Evolutionary conservation across 108 stramenopile species (phyloP), one percentile per base, ranked within the genome.

Genomic region (Schizochytrium sp.): DNA sequence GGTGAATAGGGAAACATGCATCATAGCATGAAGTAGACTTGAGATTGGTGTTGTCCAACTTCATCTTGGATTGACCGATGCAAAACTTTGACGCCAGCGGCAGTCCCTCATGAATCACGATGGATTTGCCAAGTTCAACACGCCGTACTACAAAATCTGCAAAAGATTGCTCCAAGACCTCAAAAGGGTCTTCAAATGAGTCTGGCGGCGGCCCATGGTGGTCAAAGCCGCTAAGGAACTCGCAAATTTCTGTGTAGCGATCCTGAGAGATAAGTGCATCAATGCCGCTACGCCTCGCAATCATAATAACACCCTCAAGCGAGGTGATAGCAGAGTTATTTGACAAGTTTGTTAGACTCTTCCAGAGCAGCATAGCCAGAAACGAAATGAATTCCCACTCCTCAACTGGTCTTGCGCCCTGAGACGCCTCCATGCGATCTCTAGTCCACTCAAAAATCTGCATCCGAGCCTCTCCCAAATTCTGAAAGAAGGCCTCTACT

Each of bases 361-460:
- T 38, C 64, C 64, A 69, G 8, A 69, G 28, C 64, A 15, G 10
- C 64, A 69, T 69, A 44, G 12, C 64, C 64, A 69, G 12, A 44
- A 69, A 38, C 64, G 64, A 69, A 15, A 69, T 38, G 42, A 69
- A 44, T 15, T 69, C 64, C 64, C 64, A 69, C 15, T 69, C 64
- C 15, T 69, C 64, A 7, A 38, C 42, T 7, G 64, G 64, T 15
- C 44, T 69, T 38, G 64, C 12, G 10, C 42, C 15, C 5, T 69
- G 64, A 38, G 64, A 38, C 19, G 64, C 12, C 10, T 44, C 5
- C 64, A 69, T 69, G 15, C 64, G 64, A 44, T 69, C 44, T 8
- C 64, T 38, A 7, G 64, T 69, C 64, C 64, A 69, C 5, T 69
- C 64, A 15, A 69, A 69, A 44, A 69, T 69, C 44, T 69, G 64